Percentiles rank a stretch among this genome's conserved stretches.
phyloP scores from a whole-genome alignment of 2,329 filamentous ascomycete genomes.

The Pseudogymnoascus verrucosus region DNA sequence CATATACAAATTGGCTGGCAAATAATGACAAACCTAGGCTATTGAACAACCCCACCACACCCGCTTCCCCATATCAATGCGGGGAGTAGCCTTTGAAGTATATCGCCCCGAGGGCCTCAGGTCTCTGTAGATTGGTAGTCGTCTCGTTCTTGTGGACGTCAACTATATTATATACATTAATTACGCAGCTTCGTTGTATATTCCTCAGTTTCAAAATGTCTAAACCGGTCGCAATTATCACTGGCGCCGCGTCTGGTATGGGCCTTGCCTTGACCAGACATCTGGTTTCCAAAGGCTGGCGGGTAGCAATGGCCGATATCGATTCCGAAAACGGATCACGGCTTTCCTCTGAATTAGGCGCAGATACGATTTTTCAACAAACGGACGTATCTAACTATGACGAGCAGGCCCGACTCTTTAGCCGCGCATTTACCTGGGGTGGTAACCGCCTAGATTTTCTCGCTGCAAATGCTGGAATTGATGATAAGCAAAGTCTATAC shows the following conservation, averaged over 20 bases:
- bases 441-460: slow-evolving; percentile 31
- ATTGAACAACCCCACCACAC: too few species aligned
- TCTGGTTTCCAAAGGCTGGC: slow-evolving; percentile 31
- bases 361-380: slow-evolving; percentile 13
- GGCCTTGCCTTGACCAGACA: slow-evolving; percentile 36
- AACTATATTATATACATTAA: too few species aligned
- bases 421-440: slow-evolving; percentile 33
- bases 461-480: slow-evolving; percentile 37
- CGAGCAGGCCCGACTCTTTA: slow-evolving; percentile 32
- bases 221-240: slow-evolving; percentile 35
- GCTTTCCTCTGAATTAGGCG: slow-evolving; percentile 13
- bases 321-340: slow-evolving; percentile 23
- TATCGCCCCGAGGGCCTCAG: too few species aligned
- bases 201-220: slow-evolving; percentile 11
- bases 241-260: slow-evolving; percentile 37
- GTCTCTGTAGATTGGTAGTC: too few species aligned
- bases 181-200: too few species aligned
- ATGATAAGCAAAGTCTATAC: slow-evolving; percentile 32
- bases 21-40: too few species aligned
- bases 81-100: too few species aligned
- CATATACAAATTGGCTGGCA: too few species aligned
- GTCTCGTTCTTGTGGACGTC: too few species aligned
- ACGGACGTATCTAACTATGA: slow-evolving; percentile 34
- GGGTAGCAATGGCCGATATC: slow-evolving; percentile 37
- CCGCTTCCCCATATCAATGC: too few species aligned